Conservation (phyloP, 1,284 basidiomycete genomes). For the Gomphus bonarii region DNA sequence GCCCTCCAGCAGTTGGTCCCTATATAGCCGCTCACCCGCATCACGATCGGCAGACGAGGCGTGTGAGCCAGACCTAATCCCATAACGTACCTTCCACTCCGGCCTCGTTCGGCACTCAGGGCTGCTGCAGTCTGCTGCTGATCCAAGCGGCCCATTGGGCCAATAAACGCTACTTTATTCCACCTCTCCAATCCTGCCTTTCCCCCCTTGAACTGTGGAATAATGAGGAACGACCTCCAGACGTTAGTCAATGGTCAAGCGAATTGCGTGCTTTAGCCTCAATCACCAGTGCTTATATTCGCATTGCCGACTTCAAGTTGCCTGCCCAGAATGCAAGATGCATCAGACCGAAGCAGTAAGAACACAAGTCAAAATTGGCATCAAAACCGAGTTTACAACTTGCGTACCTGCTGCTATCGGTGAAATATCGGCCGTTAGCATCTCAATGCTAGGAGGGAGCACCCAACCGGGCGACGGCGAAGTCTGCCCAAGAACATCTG, state of each 20-base stretch:
- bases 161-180: no score
- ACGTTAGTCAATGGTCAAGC: neutral
- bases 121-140: no score
- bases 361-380: neutral
- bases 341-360: neutral
- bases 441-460: neutral
- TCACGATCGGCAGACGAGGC: no score
- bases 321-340: neutral
- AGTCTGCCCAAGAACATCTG: neutral
- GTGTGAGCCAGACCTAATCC: no score
- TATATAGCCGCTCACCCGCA: no score
- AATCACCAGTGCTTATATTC: neutral
- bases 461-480: neutral
- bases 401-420: neutral
- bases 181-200: no score
- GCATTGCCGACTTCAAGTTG: neutral
- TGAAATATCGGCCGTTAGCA: neutral
- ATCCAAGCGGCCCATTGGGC: no score
- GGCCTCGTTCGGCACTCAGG: no score
- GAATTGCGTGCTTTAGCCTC: neutral
- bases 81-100: no score
- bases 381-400: neutral
- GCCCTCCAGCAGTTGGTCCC: no score
- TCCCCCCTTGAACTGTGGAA: no score
- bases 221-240: neutral